Evolutionary conservation across 2,329 filamentous ascomycete genomes (phyloP).

Genomic region (Diplodia mutila): DNA sequence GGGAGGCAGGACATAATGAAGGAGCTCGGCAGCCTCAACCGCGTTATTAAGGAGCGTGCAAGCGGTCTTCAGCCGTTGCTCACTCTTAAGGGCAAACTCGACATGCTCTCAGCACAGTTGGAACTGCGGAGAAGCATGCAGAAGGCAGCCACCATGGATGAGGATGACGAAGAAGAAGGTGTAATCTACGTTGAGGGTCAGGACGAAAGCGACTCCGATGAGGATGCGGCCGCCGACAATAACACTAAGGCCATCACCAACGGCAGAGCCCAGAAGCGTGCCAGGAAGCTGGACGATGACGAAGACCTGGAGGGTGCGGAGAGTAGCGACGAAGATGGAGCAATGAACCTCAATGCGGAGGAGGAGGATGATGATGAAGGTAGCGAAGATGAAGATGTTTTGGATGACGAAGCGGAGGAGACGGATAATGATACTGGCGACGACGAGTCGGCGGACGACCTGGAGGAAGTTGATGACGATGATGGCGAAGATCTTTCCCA

Average conservation of each 20-base stretch:
- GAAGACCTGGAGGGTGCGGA: slow-evolving; percentile 58
- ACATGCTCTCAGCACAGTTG: slow-evolving; percentile 91
- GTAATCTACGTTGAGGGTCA: slow-evolving; percentile 88
- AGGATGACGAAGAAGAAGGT: slow-evolving; percentile 69
- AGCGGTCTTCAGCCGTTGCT: slow-evolving; percentile 80
- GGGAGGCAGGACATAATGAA: slow-evolving; percentile 82
- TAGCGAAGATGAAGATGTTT: slow-evolving; percentile 60
- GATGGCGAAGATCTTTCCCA: slow-evolving; percentile 49
- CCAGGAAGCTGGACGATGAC: slow-evolving; percentile 30
- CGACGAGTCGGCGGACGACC: slow-evolving; percentile 51
- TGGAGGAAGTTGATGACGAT: slow-evolving; percentile 51
- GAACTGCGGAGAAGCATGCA: slow-evolving; percentile 74
- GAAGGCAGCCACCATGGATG: slow-evolving; percentile 58
- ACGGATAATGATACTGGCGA: slow-evolving; percentile 51
- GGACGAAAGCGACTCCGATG: slow-evolving; percentile 58
- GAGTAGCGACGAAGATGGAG: slow-evolving; percentile 50
- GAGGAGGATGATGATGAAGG: slow-evolving; percentile 53
- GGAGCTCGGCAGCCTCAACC: slow-evolving; percentile 76
- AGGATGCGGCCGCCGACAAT: slow-evolving; percentile 49
- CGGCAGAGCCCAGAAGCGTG: slow-evolving; percentile 25
- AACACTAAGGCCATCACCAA: slow-evolving; percentile 45
- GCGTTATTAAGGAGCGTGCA: slow-evolving; percentile 84
- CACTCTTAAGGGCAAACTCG: slow-evolving; percentile 90
- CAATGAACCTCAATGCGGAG: slow-evolving; percentile 51
- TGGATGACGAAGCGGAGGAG: slow-evolving; percentile 59